Evolutionary conservation across 495 filamentous ascomycete species (phyloP), one percentile per base, ranked within the genome.

Genomic region (Amniculicola lignicola): DNA sequence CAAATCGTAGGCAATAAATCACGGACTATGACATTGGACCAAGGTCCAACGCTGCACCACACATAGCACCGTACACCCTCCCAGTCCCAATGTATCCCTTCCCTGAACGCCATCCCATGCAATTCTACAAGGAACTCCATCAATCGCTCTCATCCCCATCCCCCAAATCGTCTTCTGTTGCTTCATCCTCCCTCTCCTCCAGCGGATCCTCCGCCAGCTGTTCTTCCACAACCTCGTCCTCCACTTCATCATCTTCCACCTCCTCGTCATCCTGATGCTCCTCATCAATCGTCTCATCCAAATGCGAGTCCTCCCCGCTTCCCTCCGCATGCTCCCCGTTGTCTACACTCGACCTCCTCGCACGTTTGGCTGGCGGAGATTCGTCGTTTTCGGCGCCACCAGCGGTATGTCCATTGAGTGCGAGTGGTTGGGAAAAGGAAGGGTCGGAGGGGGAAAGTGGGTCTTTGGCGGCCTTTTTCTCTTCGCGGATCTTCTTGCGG

Each of bases 231-330:
- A 72, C 76, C 35, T 81, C 79, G 31, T 79, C 75, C 9, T 79
- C 81, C 25, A 77, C 79, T 0, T 79, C 79, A 1, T 72, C 72
- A 22, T 82, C 77, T 15, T 75, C 76, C 25, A 74, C 76, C 31
- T 69, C 74, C 57, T 83, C 79, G 52, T 77, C 73, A 33, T 77
- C 74, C 48, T 74, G 70, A 18, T 70, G 67, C 27, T 74, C 74
- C 49, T 58, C 63, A 5, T 67, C 62, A 23, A 52, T 62, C 49
- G 39, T 35, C 63, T 54, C 48, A n/a, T 54, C 58, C 19, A 51
- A 52, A 14, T 64, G 55, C 18, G 12, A 53, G 18, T 62, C 61
- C 2, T 51, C 53, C 23, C 58, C 58, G 36, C 31, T 27, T 25
- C 51, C 40, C 41, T 49, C 22, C 40, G 27, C 51, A 39, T 50